Percentiles rank a stretch among this genome's conserved stretches.
phyloP scores from a whole-genome alignment of 305 asterid genomes.

The Rubia peregrina region DNA sequence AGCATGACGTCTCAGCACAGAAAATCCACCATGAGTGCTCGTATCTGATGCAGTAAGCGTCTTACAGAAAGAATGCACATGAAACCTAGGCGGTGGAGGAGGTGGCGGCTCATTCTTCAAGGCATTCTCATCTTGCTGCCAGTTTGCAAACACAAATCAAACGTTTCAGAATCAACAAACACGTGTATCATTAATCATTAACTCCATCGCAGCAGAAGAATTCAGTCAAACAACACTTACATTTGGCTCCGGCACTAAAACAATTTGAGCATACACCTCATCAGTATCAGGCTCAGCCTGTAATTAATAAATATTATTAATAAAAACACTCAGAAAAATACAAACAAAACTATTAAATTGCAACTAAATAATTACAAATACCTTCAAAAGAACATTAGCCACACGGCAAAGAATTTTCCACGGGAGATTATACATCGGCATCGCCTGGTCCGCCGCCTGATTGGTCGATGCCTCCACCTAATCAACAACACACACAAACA shows the following conservation, averaged over 20 bases:
- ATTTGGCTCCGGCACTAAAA: slow-evolving; percentile 65
- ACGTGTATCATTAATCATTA: neutral
- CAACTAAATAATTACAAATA: slow-evolving; percentile 14
- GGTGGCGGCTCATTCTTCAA: slow-evolving; percentile 54
- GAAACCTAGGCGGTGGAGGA: slow-evolving; percentile 50
- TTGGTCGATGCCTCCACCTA: slow-evolving; percentile 95
- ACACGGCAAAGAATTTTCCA: slow-evolving; percentile 87
- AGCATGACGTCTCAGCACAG: slow-evolving; percentile 89
- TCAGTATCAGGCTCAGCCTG: slow-evolving; percentile 97
- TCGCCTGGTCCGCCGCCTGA: slow-evolving; percentile 85
- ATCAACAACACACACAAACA: neutral
- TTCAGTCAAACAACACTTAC: slow-evolving; percentile 31
- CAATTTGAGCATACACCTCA: slow-evolving; percentile 90
- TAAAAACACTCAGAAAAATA: neutral
- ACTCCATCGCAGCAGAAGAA: neutral
- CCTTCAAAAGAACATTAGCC: slow-evolving; percentile 69
- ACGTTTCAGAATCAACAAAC: neutral
- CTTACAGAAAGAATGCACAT: slow-evolving; percentile 87
- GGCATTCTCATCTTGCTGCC: slow-evolving; percentile 74
- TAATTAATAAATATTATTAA: neutral
- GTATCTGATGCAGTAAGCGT: slow-evolving; percentile 95
- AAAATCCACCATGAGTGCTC: slow-evolving; percentile 96
- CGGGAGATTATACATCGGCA: slow-evolving; percentile 85
- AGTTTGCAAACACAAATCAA: slow-evolving; percentile 11
- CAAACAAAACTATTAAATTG: neutral